phyloP scores from a whole-genome alignment of 495 filamentous ascomycete species.

The Penicillium fimorum region DNA sequence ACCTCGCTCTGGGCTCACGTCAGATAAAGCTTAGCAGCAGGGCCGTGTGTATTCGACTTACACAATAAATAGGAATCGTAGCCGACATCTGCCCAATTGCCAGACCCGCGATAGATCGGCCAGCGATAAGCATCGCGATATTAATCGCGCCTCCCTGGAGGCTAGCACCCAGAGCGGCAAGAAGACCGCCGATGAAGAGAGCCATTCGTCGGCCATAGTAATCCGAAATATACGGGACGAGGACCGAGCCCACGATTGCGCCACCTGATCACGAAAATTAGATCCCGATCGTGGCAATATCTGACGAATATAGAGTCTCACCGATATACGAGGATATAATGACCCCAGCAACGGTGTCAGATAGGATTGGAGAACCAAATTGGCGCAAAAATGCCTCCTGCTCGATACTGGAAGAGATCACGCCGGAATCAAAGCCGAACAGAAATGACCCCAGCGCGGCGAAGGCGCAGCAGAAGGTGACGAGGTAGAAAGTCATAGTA shows the following conservation, averaged over 20 bases:
- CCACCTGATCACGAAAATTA: conserved; percentile 22
- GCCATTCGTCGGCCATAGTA: conserved; percentile 44
- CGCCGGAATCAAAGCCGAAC: conserved; percentile 53
- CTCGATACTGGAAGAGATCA: conserved; percentile 52
- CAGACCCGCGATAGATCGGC: conserved; percentile 50
- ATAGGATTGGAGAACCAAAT: conserved; percentile 36
- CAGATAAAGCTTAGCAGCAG: conserved; percentile 18
- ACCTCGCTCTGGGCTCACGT: conserved; percentile 37
- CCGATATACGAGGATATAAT: conserved; percentile 54
- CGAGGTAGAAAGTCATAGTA: conserved; percentile 37
- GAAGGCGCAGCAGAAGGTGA: conserved; percentile 49
- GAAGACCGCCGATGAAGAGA: conserved; percentile 48
- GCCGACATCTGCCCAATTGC: conserved; percentile 53
- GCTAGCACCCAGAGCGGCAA: conserved; percentile 46
- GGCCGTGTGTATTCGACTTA: conserved; percentile 13
- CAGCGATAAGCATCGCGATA: conserved; percentile 53
- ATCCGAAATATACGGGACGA: conserved; percentile 47
- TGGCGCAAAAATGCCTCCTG: conserved; percentile 41
- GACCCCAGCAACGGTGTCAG: conserved; percentile 45
- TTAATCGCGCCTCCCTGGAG: conserved; percentile 51
- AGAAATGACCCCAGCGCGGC: conserved; percentile 59
- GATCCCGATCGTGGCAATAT: conserved; percentile 2
- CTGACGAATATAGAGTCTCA: conserved; percentile 11
- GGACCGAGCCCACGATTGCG: conserved; percentile 52
- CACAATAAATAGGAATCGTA: conserved; percentile 50